Percentiles rank a stretch among this genome's conserved stretches.
Evolutionary conservation across 2,329 filamentous ascomycete genomes (phyloP).

Genomic region (Pestalotiopsis sp.): DNA sequence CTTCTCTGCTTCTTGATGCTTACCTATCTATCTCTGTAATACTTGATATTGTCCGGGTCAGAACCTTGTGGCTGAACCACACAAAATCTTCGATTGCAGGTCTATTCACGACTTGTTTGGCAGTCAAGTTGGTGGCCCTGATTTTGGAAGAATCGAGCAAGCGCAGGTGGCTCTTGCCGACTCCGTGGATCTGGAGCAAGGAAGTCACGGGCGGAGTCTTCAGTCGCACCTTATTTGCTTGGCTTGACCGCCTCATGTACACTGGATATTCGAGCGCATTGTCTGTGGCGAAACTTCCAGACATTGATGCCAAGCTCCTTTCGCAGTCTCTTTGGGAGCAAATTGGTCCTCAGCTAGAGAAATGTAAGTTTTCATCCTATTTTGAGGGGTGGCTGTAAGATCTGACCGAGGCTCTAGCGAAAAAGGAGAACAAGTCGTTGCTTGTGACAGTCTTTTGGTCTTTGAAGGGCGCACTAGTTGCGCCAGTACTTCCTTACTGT

Average conservation of each 20-base stretch:
- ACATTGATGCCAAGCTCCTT: slow-evolving; percentile 17
- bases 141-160: slow-evolving; percentile 15
- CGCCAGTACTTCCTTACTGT: slow-evolving; percentile 28
- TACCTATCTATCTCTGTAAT: slow-evolving; percentile 21
- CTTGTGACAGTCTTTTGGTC: slow-evolving; percentile 10
- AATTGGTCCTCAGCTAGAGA: slow-evolving; percentile 4
- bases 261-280: slow-evolving; percentile 19
- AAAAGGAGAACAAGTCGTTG: background rate
- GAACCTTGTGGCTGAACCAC: slow-evolving; percentile 20
- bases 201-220: slow-evolving; percentile 32
- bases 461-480: slow-evolving; percentile 16
- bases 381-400: background rate
- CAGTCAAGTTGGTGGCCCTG: slow-evolving; percentile 16
- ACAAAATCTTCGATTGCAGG: background rate
- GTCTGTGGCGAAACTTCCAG: slow-evolving; percentile 16
- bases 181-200: slow-evolving; percentile 11
- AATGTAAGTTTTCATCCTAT: slow-evolving; percentile 3
- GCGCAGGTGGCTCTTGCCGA: background rate
- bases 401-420: background rate
- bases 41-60: slow-evolving; percentile 19
- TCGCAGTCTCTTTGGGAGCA: slow-evolving; percentile 8
- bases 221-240: slow-evolving; percentile 26
- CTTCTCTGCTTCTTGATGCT: slow-evolving; percentile 19
- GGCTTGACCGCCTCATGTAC: slow-evolving; percentile 24
- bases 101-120: slow-evolving; percentile 9